These are phyloP conservation scores for Wickerhamiella dianesei DNA, from an alignment of 805 yeast species.

Conservation along the genomic window DNA sequence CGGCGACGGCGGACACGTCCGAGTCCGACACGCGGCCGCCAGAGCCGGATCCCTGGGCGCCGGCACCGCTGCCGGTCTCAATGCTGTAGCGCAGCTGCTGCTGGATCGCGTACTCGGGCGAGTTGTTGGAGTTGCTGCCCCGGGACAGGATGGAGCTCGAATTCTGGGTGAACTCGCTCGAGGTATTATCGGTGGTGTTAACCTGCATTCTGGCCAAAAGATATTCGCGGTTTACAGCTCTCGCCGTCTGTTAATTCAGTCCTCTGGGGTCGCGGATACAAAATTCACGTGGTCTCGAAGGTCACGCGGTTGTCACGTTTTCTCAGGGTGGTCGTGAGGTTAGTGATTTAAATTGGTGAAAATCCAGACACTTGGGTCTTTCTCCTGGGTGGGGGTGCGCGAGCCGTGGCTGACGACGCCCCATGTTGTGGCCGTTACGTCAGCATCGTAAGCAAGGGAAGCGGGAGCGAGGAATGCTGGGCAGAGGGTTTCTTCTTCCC, in stretches of 20 bases:
- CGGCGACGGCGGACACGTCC: background rate
- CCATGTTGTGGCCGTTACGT: background rate
- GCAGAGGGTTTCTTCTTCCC: too few relatives aligned
- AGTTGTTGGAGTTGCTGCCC: background rate
- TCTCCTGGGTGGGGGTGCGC: background rate
- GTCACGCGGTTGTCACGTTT: background rate
- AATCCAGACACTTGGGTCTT: background rate
- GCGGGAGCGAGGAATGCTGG: too few relatives aligned
- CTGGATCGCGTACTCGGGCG: conserved; percentile 1
- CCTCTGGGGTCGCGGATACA: too few relatives aligned
- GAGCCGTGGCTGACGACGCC: background rate
- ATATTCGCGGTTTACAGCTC: too few relatives aligned
- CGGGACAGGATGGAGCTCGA: background rate
- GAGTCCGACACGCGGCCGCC: background rate
- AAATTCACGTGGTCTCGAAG: background rate
- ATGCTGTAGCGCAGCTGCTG: background rate
- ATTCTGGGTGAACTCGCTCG: background rate
- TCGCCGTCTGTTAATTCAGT: too few relatives aligned
- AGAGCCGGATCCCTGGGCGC: background rate
- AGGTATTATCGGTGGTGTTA: background rate
- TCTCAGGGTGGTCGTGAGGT: background rate
- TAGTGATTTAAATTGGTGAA: background rate
- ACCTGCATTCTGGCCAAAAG: background rate
- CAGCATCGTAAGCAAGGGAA: too few relatives aligned
- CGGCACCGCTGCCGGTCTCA: background rate